phyloP scores from a whole-genome alignment of 2,329 filamentous ascomycete species.

The Sordariomycetes sp. region DNA sequence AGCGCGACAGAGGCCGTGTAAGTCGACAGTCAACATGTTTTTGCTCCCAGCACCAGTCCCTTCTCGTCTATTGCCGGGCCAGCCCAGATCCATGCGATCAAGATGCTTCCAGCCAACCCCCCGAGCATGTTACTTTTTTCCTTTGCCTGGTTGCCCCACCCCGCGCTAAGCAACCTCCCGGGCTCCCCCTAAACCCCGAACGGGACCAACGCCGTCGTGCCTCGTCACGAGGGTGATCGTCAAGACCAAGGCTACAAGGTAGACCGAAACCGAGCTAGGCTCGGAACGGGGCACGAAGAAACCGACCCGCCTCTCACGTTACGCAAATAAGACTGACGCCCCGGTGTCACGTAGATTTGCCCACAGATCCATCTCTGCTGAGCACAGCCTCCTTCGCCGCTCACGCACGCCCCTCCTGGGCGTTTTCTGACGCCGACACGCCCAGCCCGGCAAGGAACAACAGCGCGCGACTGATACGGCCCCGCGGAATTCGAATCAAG shows the following conservation, averaged over 20 bases:
- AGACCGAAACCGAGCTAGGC: neutral
- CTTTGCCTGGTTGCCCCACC: no score
- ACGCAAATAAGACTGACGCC: neutral
- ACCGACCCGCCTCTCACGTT: neutral
- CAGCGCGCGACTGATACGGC: neutral
- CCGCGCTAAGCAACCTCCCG: no score
- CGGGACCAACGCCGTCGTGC: no score
- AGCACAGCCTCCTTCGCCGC: conserved; percentile 3
- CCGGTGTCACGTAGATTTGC: conserved; percentile 1
- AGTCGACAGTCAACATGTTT: neutral
- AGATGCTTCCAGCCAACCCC: no score
- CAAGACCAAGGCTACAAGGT: no score
- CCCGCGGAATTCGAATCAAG: neutral
- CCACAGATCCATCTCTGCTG: neutral
- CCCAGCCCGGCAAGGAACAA: neutral
- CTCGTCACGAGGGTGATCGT: no score
- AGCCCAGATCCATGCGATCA: neutral
- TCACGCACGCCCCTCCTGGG: neutral
- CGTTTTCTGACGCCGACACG: neutral
- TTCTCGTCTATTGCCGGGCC: neutral
- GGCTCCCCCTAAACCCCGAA: no score
- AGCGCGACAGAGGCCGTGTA: neutral
- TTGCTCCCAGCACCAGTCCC: neutral
- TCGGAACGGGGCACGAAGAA: neutral
- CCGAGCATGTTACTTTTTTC: no score